These are phyloP conservation scores for Fusarium nisikadoi DNA, from an alignment of 2,329 filamentous ascomycete genomes.

Conservation along the genomic window DNA sequence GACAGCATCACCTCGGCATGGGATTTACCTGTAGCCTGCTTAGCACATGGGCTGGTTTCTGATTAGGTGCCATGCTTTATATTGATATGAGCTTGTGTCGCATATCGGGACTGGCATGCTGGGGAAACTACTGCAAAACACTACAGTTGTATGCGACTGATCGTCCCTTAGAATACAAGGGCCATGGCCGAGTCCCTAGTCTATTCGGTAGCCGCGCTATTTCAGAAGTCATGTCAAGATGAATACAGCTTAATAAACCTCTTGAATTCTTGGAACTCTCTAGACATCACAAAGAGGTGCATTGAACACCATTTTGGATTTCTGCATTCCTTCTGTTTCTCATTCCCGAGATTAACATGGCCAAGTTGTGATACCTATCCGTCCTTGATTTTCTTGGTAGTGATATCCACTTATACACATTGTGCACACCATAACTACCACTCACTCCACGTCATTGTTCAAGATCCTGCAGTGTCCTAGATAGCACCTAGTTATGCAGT, in stretches of 20 bases:
- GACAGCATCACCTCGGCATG: not conserved
- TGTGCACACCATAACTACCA: slow-evolving; percentile 23
- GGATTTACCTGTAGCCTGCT: not conserved
- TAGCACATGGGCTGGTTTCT: too few relatives aligned
- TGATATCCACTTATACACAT: slow-evolving; percentile 18
- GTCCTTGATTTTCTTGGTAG: slow-evolving; percentile 26
- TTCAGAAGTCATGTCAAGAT: not conserved
- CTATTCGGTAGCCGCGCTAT: not conserved
- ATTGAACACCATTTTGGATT: not conserved
- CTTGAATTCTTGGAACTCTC: not conserved
- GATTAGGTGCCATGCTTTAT: not conserved
- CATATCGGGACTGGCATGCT: not conserved
- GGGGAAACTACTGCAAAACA: not conserved
- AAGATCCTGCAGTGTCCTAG: slow-evolving; percentile 24
- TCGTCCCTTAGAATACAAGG: not conserved
- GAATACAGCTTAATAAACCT: not conserved
- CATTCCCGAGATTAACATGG: not conserved
- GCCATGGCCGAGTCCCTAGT: not conserved
- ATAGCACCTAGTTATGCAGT: slow-evolving; percentile 5
- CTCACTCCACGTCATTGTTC: slow-evolving; percentile 27
- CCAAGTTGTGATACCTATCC: not conserved
- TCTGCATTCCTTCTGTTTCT: not conserved
- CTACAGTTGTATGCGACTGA: not conserved
- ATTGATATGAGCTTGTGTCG: not conserved
- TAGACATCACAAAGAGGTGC: not conserved